These are phyloP conservation scores for Pestalotiopsis sp. DNA, from an alignment of 2,329 filamentous ascomycete genomes.

Conservation along the genomic window DNA sequence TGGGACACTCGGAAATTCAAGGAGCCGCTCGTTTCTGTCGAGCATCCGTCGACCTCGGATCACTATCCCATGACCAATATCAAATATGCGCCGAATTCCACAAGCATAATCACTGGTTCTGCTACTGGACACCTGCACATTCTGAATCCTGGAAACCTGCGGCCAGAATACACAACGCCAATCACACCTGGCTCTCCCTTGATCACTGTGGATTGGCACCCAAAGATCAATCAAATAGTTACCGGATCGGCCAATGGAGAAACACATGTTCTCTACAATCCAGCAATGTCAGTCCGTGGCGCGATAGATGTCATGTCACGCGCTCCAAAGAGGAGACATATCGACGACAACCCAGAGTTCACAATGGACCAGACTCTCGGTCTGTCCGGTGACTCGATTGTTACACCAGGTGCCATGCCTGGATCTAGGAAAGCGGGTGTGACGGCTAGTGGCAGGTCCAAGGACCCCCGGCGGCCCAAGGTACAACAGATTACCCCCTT, in stretches of 20 bases:
- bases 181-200: conserved; percentile 85
- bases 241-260: conserved; percentile 91
- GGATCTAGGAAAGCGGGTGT: conserved; percentile 67
- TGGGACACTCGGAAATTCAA: conserved; percentile 99
- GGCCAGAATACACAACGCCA: conserved; percentile 80
- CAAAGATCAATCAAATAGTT: conserved; percentile 93
- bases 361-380: conserved; percentile 84
- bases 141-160: conserved; percentile 88
- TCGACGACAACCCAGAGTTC: conserved; percentile 88
- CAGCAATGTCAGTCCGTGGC: conserved; percentile 77
- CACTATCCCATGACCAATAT: conserved; percentile 87
- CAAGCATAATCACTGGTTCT: conserved; percentile 88
- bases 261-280: conserved; percentile 89
- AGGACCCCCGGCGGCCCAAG: conserved; percentile 83
- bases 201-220: conserved; percentile 87
- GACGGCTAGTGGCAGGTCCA: conserved; percentile 75
- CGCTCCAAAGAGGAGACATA: conserved; percentile 90
- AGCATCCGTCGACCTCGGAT: conserved; percentile 80
- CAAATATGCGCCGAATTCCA: conserved; percentile 81
- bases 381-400: conserved; percentile 80
- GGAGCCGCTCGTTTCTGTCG: conserved; percentile 76
- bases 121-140: conserved; percentile 86
- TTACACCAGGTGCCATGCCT: conserved; percentile 66
- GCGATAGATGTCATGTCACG: conserved; percentile 90
- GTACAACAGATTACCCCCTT: conserved; percentile 86